Base-by-base conservation (phyloP, 1,284 basidiomycete genomes). In the Malassezia vespertilionis region DNA sequence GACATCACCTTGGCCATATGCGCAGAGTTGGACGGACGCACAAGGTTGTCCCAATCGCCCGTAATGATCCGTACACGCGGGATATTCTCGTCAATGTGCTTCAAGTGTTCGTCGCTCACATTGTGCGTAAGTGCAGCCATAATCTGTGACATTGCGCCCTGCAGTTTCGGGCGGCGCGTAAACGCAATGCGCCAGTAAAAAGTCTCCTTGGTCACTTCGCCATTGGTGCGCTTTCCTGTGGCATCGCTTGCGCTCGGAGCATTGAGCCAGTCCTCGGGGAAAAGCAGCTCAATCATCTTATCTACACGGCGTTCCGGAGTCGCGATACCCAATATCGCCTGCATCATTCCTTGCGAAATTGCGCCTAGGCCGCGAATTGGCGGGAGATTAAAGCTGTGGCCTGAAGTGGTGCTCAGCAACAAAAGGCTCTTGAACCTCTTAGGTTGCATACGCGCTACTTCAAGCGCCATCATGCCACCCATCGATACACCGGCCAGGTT, bases 401-500 rank as follows among this genome's bases (percentile, higher is more conserved):
- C 68, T 1, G 55, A 52, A 2, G 65, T 55, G 3, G 68, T 69
- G 18, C 60, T 63, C 41, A 68, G 54, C 27, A 68, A 55, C 17
- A 57, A 40, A 12, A 68, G 33, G 17, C 53, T 56, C 2, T 46
- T 39, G 4, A 68, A 28, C 15, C 58, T 42, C 28, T 53, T 44
- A 1, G 57, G 56, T 12, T 45, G 23, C 28, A 45, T 46, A 4
- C 53, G 38, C 4, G 67, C 65, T 27, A 73, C 46, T 36, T 73
- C 71, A 6, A 71, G 53, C 0, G 82, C 78, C 48, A 87, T 86
- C 85, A 87, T 87, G 14, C 86, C 86, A 5, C 86, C 87, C 40
- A 90, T 74, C 33, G 82, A 85, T 10, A 82, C 74, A 1, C 87
- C 85, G 12, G 87, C 81, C 15, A 90, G 70, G 60, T 89, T 80